Percentiles rank a stretch among this genome's conserved stretches.
These are phyloP conservation scores for Arctium minus DNA, from an alignment of 129 eudicot species.

Conservation along the genomic window DNA sequence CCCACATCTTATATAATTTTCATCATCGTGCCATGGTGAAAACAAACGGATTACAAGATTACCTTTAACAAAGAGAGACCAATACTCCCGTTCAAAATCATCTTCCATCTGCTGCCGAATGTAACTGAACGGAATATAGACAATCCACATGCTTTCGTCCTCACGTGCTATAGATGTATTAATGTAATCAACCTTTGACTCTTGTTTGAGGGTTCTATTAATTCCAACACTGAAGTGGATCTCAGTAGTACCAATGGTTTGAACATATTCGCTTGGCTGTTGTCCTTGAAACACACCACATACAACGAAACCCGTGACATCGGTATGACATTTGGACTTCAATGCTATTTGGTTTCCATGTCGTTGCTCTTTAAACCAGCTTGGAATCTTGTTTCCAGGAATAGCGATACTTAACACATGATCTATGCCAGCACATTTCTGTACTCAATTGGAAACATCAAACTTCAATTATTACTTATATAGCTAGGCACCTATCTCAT, in stretches of 20 bases:
- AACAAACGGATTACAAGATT: neutral
- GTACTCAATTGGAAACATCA: neutral
- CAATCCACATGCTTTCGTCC: too few relatives aligned
- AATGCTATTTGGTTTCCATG: neutral
- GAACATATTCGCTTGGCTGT: too few relatives aligned
- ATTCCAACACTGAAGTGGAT: too few relatives aligned
- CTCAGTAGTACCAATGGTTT: too few relatives aligned
- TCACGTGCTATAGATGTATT: too few relatives aligned
- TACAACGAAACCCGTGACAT: neutral
- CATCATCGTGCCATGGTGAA: neutral
- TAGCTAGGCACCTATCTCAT: too few relatives aligned
- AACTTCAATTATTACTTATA: too few relatives aligned
- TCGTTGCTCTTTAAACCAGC: neutral
- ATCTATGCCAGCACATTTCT: neutral
- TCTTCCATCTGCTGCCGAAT: neutral
- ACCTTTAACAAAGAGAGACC: neutral
- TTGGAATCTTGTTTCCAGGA: neutral
- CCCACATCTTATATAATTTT: neutral
- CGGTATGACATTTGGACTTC: neutral
- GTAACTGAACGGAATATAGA: neutral
- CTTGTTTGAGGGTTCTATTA: too few relatives aligned
- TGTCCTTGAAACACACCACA: neutral
- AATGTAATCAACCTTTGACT: too few relatives aligned
- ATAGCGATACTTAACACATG: neutral
- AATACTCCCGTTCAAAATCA: neutral